phyloP scores from a whole-genome alignment of 805 yeast genomes.

The Yarrowia sp. region DNA sequence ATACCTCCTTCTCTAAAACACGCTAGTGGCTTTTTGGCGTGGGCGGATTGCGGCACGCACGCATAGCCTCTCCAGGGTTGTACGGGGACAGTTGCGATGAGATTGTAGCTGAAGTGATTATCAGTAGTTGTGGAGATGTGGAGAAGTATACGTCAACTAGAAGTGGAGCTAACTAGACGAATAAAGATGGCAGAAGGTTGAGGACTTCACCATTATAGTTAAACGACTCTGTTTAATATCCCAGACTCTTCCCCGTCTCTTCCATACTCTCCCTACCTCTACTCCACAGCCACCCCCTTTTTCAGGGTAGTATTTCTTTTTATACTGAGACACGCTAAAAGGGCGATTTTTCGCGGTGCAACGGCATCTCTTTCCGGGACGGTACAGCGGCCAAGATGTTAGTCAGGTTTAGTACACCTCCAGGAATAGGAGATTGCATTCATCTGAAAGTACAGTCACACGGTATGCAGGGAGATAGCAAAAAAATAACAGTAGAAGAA shows the following conservation, averaged over 20 bases:
- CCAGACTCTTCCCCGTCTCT: too few species aligned
- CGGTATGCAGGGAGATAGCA: too few species aligned
- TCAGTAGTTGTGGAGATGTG: too few species aligned
- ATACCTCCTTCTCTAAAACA: neutral
- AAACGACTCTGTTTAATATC: too few species aligned
- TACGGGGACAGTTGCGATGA: neutral
- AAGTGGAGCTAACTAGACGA: neutral
- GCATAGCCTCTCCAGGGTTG: neutral
- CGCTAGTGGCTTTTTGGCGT: neutral
- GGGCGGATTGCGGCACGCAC: conserved; percentile 6
- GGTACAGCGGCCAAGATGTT: neutral
- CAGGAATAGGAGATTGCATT: too few species aligned
- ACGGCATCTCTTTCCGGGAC: neutral
- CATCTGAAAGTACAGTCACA: too few species aligned
- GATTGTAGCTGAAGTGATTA: too few species aligned
- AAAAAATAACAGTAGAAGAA: too few species aligned
- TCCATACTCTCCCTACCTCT: too few species aligned
- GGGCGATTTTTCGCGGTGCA: neutral
- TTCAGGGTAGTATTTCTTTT: neutral
- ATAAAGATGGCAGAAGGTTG: too few species aligned
- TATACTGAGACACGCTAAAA: neutral
- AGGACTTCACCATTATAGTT: too few species aligned
- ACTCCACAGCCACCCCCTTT: neutral
- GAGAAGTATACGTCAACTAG: too few species aligned
- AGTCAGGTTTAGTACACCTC: neutral